Evolutionary conservation across 2,329 filamentous ascomycete genomes (phyloP).

Genomic region (Fusarium sp.): DNA sequence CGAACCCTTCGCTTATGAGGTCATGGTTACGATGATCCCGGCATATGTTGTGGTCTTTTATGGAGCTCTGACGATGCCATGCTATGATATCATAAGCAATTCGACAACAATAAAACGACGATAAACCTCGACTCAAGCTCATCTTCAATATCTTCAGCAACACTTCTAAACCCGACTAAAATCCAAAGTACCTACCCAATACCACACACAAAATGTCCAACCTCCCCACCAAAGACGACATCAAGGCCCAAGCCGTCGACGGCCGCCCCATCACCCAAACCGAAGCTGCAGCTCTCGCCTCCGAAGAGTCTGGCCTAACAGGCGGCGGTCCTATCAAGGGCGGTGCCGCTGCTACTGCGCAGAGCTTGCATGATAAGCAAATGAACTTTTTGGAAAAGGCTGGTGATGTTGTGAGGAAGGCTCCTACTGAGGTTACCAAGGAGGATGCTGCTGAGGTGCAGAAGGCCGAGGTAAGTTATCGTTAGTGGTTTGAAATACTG

Average conservation of each 20-base stretch:
- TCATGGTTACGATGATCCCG: slow-evolving; percentile 1
- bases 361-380: slow-evolving; percentile 25
- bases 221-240: slow-evolving; percentile 25
- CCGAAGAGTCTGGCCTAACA: slow-evolving; percentile 29
- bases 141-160: neutral
- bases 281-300: slow-evolving; percentile 16
- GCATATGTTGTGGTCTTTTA: slow-evolving; percentile 6
- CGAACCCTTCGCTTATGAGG: neutral
- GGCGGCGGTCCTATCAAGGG: slow-evolving; percentile 29
- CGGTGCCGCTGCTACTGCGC: slow-evolving; percentile 21
- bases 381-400: slow-evolving; percentile 29
- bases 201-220: neutral
- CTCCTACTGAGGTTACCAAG: slow-evolving; percentile 18
- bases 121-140: too few relatives aligned
- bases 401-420: slow-evolving; percentile 16
- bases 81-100: slow-evolving; percentile 4
- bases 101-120: neutral
- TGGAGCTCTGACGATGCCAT: slow-evolving; percentile 9
- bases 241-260: slow-evolving; percentile 19
- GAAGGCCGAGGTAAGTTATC: slow-evolving; percentile 15
- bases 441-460: slow-evolving; percentile 29
- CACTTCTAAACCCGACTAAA: rapidly evolving
- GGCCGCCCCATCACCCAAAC: slow-evolving; percentile 28
- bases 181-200: neutral
- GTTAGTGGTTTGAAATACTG: too few relatives aligned